Evolutionary conservation across 2,329 filamentous ascomycete species (phyloP).

Genomic region (Fonsecaea pugnacius): DNA sequence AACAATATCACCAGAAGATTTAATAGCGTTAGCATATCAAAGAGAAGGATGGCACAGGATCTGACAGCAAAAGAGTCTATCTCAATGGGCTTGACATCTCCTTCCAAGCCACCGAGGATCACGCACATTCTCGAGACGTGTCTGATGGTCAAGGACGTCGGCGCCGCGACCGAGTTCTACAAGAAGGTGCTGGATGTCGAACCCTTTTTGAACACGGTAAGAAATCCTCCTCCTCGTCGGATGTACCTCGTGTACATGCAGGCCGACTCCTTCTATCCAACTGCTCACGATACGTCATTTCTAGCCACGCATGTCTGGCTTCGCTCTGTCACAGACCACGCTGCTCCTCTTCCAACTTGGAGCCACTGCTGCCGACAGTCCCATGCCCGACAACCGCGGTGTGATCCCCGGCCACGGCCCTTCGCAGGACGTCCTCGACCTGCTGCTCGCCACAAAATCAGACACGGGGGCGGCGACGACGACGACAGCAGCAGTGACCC

Average conservation of each 20-base stretch:
- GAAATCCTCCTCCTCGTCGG: neutral
- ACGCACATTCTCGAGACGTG: slow-evolving; percentile 41
- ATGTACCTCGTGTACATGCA: neutral
- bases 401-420: slow-evolving; percentile 33
- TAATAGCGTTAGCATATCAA: neutral
- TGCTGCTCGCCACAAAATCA: slow-evolving; percentile 4
- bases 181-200: slow-evolving; percentile 35
- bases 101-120: slow-evolving; percentile 33
- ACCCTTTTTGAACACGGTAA: slow-evolving; percentile 35
- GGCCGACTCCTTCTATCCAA: neutral
- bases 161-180: slow-evolving; percentile 38
- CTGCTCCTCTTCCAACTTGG: slow-evolving; percentile 39
- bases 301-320: slow-evolving; percentile 36
- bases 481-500: too few species aligned
- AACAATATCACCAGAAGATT: neutral
- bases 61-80: neutral
- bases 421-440: slow-evolving; percentile 23
- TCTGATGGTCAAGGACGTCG: slow-evolving; percentile 40
- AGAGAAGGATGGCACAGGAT: neutral
- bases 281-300: neutral
- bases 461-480: neutral
- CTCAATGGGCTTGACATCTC: neutral
- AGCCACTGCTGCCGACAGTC: slow-evolving; percentile 21
- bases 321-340: slow-evolving; percentile 41
- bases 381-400: slow-evolving; percentile 26